Evolutionary conservation across 768 basidiomycete species (phyloP), one percentile per base, ranked within the genome.

Genomic region (Tulasnella sp.): DNA sequence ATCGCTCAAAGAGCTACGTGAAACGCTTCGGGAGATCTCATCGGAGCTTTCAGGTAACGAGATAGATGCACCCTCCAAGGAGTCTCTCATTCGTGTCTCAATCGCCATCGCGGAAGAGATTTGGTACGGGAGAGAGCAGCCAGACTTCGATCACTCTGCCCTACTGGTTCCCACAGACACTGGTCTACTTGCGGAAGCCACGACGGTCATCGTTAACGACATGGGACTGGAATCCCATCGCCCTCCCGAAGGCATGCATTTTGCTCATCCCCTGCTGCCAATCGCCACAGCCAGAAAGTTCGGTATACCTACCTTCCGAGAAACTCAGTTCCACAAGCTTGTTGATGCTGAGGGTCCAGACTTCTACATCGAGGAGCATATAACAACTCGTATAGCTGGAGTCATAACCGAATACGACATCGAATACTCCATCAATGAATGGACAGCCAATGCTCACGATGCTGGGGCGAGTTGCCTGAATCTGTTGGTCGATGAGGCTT

Each of bases 371-470:
- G 85, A 86, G 3, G 86, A 87, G 75, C 83, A 84, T 26, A 82
- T 87, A 3, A 82, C 84, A 5, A 86, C 84, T 0, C 86, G 86
- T 1, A 88, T 90, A 18, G 81, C 82, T 4, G 86, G 85, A 23
- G 85, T 85, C 0, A 82, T 89, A 15, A 81, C 80, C 20, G 83
- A 86, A 48, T 89, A 89, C 73, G 83, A 84, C 5, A 83, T 84
- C 11, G 83, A 83, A 10, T 87, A 88, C 73, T 84, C 88, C 16
- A 81, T 86, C 51, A 85, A 84, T 2, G 89, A 90, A 77, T 88
- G 89, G 79, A 77, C 89, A 6, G 89, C 89, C 0, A 90, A 90
- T 78, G 89, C 89, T 1, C 83, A 83, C 4, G 88, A 89, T 80
- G 88, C 88, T 0, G 82, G 82, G 9, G 89, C 89, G 0, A 85